Percentiles rank a stretch among this genome's conserved stretches.
Conservation (phyloP, 2,329 filamentous ascomycete species). For the Colletotrichum abscissum region DNA sequence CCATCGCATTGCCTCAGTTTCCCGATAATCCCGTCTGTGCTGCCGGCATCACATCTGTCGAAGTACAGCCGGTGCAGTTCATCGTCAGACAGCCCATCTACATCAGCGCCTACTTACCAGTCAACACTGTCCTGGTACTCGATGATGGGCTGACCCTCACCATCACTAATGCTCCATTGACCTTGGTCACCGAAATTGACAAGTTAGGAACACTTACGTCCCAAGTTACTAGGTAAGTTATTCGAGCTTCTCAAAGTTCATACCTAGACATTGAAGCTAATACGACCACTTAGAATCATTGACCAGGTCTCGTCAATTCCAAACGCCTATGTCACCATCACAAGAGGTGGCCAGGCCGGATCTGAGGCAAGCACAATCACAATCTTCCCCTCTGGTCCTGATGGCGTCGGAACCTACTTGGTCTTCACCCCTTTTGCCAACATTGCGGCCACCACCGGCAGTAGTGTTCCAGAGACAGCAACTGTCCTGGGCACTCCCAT, state of each 20-base stretch:
- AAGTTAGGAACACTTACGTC: slow-evolving; percentile 29
- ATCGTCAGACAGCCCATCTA: slow-evolving; percentile 32
- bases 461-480: neutral
- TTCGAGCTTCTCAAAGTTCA: no score
- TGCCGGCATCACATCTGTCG: slow-evolving; percentile 33
- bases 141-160: slow-evolving; percentile 31
- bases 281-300: slow-evolving; percentile 5
- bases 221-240: slow-evolving; percentile 17
- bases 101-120: slow-evolving; percentile 32
- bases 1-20: slow-evolving; percentile 27
- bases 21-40: slow-evolving; percentile 30
- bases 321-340: slow-evolving; percentile 30
- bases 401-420: slow-evolving; percentile 25
- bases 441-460: slow-evolving; percentile 1
- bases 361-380: slow-evolving; percentile 28
- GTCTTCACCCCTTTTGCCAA: slow-evolving; percentile 20
- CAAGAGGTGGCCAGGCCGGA: slow-evolving; percentile 23
- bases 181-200: slow-evolving; percentile 28
- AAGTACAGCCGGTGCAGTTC: slow-evolving; percentile 33
- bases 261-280: neutral
- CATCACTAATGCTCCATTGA: slow-evolving; percentile 31
- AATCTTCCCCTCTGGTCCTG: slow-evolving; percentile 15
- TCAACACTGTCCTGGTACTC: slow-evolving; percentile 27
- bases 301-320: slow-evolving; percentile 7
- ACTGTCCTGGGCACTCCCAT: slow-evolving; percentile 9